Conservation (phyloP, 1,139 yeast genomes). For the Meyerozyma guilliermondii region DNA sequence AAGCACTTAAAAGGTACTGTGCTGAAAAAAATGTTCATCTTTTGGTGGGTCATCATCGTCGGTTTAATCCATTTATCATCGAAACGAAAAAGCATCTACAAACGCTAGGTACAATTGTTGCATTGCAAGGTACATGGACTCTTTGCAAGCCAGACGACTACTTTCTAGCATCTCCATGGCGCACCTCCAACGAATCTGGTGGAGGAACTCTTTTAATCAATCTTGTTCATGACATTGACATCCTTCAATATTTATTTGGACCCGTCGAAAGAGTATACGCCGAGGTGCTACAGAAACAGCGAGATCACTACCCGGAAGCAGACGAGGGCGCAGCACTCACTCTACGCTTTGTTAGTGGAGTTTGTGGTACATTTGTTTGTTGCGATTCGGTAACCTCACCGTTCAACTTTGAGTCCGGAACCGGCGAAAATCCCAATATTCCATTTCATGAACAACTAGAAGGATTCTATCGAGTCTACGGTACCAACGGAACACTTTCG, state of each 20-base stretch:
- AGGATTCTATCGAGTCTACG: slow-evolving; percentile 35
- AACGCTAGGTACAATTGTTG: slow-evolving; percentile 28
- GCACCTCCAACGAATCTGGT: slow-evolving; percentile 27
- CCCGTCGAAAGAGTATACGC: slow-evolving; percentile 36
- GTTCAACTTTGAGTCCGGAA: slow-evolving; percentile 35
- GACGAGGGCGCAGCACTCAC: slow-evolving; percentile 40
- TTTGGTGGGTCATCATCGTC: slow-evolving; percentile 36
- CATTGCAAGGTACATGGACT: slow-evolving; percentile 39
- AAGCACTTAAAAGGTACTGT: slow-evolving; percentile 23
- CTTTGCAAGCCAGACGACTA: slow-evolving; percentile 30
- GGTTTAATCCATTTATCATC: slow-evolving; percentile 35
- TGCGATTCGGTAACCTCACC: slow-evolving; percentile 37
- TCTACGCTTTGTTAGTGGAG: slow-evolving; percentile 27
- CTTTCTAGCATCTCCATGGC: slow-evolving; percentile 30
- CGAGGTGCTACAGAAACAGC: slow-evolving; percentile 28
- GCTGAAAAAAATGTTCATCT: slow-evolving; percentile 19
- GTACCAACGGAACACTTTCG: slow-evolving; percentile 33
- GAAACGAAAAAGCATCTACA: slow-evolving; percentile 27
- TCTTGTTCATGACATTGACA: slow-evolving; percentile 37
- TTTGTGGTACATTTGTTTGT: slow-evolving; percentile 35
- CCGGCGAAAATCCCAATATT: slow-evolving; percentile 39
- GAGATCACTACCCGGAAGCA: slow-evolving; percentile 23
- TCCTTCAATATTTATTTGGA: slow-evolving; percentile 33
- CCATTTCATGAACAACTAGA: slow-evolving; percentile 23
- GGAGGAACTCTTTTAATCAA: slow-evolving; percentile 39